These are phyloP conservation scores for Microstroma glucosiphilum DNA, from an alignment of 1,284 basidiomycete genomes.

Conservation along the genomic window DNA sequence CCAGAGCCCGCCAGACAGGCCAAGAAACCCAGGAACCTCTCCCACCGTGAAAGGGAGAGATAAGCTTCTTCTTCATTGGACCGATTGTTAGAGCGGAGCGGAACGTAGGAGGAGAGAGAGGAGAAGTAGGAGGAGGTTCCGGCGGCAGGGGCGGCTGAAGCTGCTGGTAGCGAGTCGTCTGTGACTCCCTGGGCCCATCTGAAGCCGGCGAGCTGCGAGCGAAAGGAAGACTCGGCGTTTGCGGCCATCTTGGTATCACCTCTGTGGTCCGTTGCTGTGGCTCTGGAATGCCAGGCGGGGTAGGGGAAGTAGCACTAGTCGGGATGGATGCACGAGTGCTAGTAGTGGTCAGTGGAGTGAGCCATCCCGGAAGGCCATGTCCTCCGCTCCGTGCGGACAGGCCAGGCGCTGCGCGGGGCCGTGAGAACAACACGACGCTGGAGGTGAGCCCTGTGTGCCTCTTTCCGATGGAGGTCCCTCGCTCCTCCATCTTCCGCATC, in stretches of 20 bases:
- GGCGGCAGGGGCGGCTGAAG: constrained; percentile 6
- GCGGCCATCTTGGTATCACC: neutral
- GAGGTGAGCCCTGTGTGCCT: no score
- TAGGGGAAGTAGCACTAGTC: no score
- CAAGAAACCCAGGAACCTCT: constrained; percentile 76
- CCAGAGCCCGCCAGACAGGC: constrained; percentile 81
- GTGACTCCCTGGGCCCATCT: constrained; percentile 39
- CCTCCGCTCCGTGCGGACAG: no score
- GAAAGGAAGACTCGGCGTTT: constrained; percentile 2
- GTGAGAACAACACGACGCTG: no score
- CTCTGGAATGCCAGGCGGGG: no score
- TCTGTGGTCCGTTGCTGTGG: no score
- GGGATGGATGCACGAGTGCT: no score
- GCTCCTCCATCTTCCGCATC: no score
- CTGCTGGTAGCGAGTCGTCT: constrained; percentile 24
- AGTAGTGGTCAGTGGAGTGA: no score
- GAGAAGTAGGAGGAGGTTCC: constrained; percentile 52
- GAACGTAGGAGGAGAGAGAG: constrained; percentile 70
- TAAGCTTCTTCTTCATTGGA: constrained; percentile 95
- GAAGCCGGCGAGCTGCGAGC: constrained; percentile 21
- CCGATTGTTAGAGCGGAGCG: constrained; percentile 71
- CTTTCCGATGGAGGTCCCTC: no score
- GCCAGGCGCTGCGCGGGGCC: no score
- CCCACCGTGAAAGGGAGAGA: constrained; percentile 50
- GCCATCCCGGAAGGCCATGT: no score